Percentiles rank a stretch among this genome's conserved stretches.
Evolutionary conservation across 1,284 basidiomycete genomes (phyloP).

Genomic region (Puccinia novopanici): DNA sequence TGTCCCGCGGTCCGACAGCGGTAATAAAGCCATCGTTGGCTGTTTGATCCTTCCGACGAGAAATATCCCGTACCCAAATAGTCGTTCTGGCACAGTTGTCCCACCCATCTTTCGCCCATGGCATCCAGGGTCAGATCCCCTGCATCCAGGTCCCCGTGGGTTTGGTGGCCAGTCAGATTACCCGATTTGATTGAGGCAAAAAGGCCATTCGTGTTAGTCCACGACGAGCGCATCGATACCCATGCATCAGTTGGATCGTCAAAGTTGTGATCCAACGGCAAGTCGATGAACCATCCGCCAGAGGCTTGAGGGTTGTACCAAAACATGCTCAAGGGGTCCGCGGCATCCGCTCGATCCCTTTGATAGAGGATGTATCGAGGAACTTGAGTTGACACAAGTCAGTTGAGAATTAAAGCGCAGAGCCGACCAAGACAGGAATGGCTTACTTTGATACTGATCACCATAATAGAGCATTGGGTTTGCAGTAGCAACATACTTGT

Average conservation of each 20-base stretch:
- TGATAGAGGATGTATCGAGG: slow-evolving; percentile 84
- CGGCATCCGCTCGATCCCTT: slow-evolving; percentile 81
- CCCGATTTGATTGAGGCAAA: slow-evolving; percentile 89
- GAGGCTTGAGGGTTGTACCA: slow-evolving; percentile 84
- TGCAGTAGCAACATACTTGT: slow-evolving; percentile 84
- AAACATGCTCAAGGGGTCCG: slow-evolving; percentile 94
- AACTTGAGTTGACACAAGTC: slow-evolving; percentile 48
- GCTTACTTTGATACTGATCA: slow-evolving; percentile 65
- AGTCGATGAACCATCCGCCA: slow-evolving; percentile 88
- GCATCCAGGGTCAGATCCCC: slow-evolving; percentile 96
- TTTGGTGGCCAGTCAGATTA: slow-evolving; percentile 74
- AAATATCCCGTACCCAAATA: slow-evolving; percentile 66
- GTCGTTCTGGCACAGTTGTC: slow-evolving; percentile 86
- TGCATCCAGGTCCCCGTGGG: slow-evolving; percentile 81
- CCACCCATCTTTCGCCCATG: slow-evolving; percentile 89
- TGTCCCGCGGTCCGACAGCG: slow-evolving; percentile 95
- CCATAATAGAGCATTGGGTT: slow-evolving; percentile 73
- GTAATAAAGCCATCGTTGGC: slow-evolving; percentile 84
- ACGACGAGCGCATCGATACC: slow-evolving; percentile 84
- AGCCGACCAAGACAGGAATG: no score
- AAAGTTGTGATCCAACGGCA: slow-evolving; percentile 80
- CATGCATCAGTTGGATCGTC: slow-evolving; percentile 72
- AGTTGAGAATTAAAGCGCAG: background rate
- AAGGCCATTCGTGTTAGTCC: slow-evolving; percentile 81
- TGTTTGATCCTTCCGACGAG: slow-evolving; percentile 63